Evolutionary conservation across 805 yeast species (phyloP).

Genomic region (Blastobotrys parvus): DNA sequence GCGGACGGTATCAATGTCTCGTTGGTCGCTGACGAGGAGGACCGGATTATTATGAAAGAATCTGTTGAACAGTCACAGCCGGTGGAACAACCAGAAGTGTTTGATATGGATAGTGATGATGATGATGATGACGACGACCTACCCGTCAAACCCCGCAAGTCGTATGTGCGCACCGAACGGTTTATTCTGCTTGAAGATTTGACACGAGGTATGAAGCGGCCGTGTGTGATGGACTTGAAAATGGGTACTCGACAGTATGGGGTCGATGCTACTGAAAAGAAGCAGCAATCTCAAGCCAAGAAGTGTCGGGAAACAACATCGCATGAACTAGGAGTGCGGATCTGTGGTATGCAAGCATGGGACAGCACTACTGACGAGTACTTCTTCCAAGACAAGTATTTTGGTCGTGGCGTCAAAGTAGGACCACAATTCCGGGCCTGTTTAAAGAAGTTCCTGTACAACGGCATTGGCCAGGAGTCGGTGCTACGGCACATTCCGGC

Average conservation of each 20-base stretch:
- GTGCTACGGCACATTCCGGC: slow-evolving; percentile 59
- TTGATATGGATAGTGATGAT: slow-evolving; percentile 4
- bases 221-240: slow-evolving; percentile 89
- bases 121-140: slow-evolving; percentile 1
- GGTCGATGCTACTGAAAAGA: slow-evolving; percentile 69
- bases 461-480: slow-evolving; percentile 54
- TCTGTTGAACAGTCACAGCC: background rate
- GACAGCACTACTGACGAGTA: slow-evolving; percentile 38
- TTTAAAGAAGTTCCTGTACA: slow-evolving; percentile 68
- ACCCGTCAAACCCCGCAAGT: slow-evolving; percentile 4
- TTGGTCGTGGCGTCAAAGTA: slow-evolving; percentile 66
- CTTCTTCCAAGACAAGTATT: slow-evolving; percentile 79
- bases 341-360: slow-evolving; percentile 93
- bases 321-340: slow-evolving; percentile 73
- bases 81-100: background rate
- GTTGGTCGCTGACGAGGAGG: background rate
- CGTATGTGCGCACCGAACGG: slow-evolving; percentile 54
- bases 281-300: slow-evolving; percentile 67
- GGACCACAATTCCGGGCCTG: slow-evolving; percentile 75
- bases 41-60: background rate
- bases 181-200: slow-evolving; percentile 86
- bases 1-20: background rate
- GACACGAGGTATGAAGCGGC: slow-evolving; percentile 70
- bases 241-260: slow-evolving; percentile 99
- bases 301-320: slow-evolving; percentile 83